Evolutionary conservation across 2,329 filamentous ascomycete species (phyloP), one percentile per base, ranked within the genome.

Genomic region (Colletotrichum tropicale): DNA sequence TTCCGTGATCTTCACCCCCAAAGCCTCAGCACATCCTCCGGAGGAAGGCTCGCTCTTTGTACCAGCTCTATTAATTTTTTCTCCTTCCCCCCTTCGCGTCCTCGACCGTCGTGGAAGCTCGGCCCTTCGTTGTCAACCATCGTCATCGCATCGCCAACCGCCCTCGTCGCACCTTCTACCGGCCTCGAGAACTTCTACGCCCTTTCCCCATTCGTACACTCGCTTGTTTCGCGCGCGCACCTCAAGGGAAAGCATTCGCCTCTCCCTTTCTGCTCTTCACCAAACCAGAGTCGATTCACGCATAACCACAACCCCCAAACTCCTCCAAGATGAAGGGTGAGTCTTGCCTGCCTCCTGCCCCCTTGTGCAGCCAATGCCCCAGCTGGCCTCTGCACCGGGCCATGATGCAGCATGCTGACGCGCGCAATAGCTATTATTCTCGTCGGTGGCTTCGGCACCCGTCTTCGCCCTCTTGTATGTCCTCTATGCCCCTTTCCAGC

Each of bases 361-460:
- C 16, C 32, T 26, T 26, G 16, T 28, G 32, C 21, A 24, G 58
- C 8, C 16, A 28, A 55, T 6, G 13, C 16, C 24, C 18, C 38
- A 56, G 30, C 68, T 38, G 55, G 55, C 62, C 18, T 21, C 15
- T 18, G 15, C 26, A 16, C 13, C 16, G 16, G 16, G 24, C 8
- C 16, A 36, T 21, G 28, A 64, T 18, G 55, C 61, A 67, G 55
- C 28, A 24, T 73, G 76, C 75, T 78, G 32, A 78, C 55, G 61
- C 36, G 56, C 38, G 7, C 30, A 21, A 55, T n/a, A 98, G 96
- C 96, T 89, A 94, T 98, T 85, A 98, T 98, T 94, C 96, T 98
- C 85, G 97, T 98, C 87, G 97, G 97, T 89, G 97, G 96, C 87
- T 99, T 98, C 87, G 96, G 96, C 89, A 99, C 96, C 87, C 96